Evolutionary conservation across 306 rosid species (phyloP), one percentile per base, ranked within the genome.

Genomic region (Albizia julibrissin): DNA sequence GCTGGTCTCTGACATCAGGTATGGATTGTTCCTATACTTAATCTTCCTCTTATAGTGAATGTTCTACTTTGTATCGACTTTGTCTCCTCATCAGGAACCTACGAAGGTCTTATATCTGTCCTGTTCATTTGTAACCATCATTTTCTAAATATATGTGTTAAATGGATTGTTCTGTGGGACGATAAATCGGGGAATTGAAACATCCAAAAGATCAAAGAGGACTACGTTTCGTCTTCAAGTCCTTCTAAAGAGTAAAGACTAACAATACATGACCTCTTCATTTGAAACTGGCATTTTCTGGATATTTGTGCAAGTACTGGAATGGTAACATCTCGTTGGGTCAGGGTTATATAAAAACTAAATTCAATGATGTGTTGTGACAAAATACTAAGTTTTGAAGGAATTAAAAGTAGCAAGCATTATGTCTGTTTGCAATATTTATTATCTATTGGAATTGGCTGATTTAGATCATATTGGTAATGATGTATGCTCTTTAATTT

Each of bases 1-100:
- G 22, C 44, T 85, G 82, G 98, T 95, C 77, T 95, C 99, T 52
- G 97, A 95, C 83, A 95, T 95, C 78, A 93, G 97, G 99, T 95
- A 91, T 46, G 84, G 29, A 70, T 67, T 62, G 54, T 81, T 82
- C 59, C 37, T 64, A 7, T 27, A 7, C 22, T 1, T 29, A 75
- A 82, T 47, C 81, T 42, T 79, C 33, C 40, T 81, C 77, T 34
- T 43, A 37, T 6, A 37, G 40, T 37, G 40, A 37, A 37, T 37
- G 40, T 37, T 37, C 8, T 37, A 37, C 40, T 37, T 37, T 37
- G 40, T 37, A 37, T 37, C 8, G 29, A 50, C 69, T 10, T 16
- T 49, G 16, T 72, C 58, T 84, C 77, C 50, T 74, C 56, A 24
- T 66, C 54, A 42, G 67, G 72, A 76, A 74, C 37, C 68, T 74